Base-by-base conservation (phyloP, 345 rosid species). In the Lepidium didymum region DNA sequence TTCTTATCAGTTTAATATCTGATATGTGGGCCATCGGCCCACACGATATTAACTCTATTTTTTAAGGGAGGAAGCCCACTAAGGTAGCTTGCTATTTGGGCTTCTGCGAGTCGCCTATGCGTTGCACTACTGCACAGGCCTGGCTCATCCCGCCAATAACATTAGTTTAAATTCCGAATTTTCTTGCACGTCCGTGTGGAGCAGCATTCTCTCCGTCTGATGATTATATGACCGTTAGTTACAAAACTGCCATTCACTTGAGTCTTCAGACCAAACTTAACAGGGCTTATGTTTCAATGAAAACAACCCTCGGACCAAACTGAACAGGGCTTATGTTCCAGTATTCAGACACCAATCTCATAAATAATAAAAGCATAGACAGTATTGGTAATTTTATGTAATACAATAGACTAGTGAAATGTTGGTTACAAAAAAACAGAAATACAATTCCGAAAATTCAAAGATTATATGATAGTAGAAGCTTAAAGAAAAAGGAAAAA, bases 1-100 rank as follows among this genome's bases (percentile, higher is more conserved):
- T 81, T 81, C 83, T 81, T 81, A 83, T 81, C 85, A 79, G 81
- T 83, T 81, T 83, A 79, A 79, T 83, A 83, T 81, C 83, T 83
- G 81, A 79, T 83, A 83, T 68, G 80, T 56, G 74, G 68, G 10
- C 16, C 67, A 75, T 75, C 35, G 57, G 57, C 3, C 3, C 68
- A 36, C 37, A 50, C 25, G 68, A 64, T 64, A 64, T 49, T 49
- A 49, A 64, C 57, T 64, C 27, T 49, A 21, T 49, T 49, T 64
- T 37, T 37, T 37, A 1, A 23, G 37, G 47, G 37, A 8, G 47
- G 31, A 27, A 8, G n/a, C 3, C 42, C 42, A 18, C 0, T 4
- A 52, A 40, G 41, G 3, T 65, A 65, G 70, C 70, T 65, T 53
- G 61, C 70, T 66, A 41, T 41, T 7, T 52, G 69, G 69, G n/a